These are phyloP conservation scores for Discostella stelligera DNA, from an alignment of 352 stramenopile genomes.

Conservation along the genomic window DNA sequence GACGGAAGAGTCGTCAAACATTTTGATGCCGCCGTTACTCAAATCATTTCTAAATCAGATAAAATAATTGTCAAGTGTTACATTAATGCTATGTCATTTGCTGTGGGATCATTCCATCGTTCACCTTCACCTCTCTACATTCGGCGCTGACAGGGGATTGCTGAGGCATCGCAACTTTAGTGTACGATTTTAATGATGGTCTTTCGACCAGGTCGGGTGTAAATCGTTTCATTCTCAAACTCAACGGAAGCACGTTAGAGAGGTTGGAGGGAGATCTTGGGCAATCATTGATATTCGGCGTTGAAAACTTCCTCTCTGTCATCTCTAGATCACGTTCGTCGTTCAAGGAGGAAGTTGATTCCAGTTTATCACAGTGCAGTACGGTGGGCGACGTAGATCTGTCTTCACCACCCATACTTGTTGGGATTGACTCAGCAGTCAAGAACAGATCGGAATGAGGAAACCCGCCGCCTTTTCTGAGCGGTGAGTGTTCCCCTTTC, in stretches of 20 bases:
- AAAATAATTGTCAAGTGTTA: neutral
- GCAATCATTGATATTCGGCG: slow-evolving; percentile 3
- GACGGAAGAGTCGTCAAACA: slow-evolving; percentile 27
- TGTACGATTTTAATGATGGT: slow-evolving; percentile 54
- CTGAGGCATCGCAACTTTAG: slow-evolving; percentile 66
- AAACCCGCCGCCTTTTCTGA: slow-evolving; percentile 36
- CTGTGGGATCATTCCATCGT: no score
- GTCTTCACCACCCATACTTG: slow-evolving; percentile 28
- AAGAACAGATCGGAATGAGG: slow-evolving; percentile 36
- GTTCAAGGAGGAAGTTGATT: slow-evolving; percentile 1
- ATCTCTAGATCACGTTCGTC: slow-evolving; percentile 23
- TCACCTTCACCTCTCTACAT: no score
- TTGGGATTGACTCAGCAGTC: slow-evolving; percentile 33
- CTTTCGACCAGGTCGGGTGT: slow-evolving; percentile 71
- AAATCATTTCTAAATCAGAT: slow-evolving; percentile 21
- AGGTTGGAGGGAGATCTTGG: slow-evolving; percentile 3
- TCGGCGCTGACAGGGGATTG: slow-evolving; percentile 16
- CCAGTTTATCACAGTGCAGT: neutral
- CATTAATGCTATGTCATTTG: no score
- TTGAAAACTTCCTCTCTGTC: slow-evolving; percentile 1
- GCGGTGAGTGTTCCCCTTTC: slow-evolving; percentile 3
- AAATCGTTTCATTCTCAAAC: slow-evolving; percentile 38
- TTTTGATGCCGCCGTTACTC: slow-evolving; percentile 41
- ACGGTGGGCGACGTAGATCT: neutral
- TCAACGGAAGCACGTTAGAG: slow-evolving; percentile 15